Percentiles rank a stretch among this genome's conserved stretches.
Conservation (phyloP, 345 rosid genomes). For the Eucalyptus sideroxylon region DNA sequence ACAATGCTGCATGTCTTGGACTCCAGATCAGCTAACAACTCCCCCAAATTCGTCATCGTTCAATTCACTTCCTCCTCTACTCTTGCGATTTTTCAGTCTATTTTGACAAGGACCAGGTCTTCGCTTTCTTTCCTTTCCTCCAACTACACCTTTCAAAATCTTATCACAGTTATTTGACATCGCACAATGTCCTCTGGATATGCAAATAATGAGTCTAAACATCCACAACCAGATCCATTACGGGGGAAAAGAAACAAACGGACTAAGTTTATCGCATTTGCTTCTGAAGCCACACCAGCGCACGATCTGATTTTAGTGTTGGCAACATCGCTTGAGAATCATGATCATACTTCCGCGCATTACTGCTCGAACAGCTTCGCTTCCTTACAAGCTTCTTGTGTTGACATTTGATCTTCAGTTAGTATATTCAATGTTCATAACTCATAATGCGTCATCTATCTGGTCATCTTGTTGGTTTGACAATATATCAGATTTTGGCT, state of each 20-base stretch:
- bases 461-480: no score
- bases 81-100: neutral
- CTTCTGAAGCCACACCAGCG: no score
- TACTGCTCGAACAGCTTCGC: no score
- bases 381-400: no score
- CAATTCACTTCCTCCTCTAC: neutral
- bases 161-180: neutral
- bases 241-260: neutral
- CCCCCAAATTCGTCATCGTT: accelerated
- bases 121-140: neutral
- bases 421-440: no score
- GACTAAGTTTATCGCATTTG: accelerated
- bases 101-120: neutral
- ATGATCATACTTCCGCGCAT: no score
- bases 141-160: neutral
- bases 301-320: no score
- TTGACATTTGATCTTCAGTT: no score
- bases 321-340: no score
- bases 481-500: no score
- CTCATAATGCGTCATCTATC: no score
- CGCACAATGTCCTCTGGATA: neutral
- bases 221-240: neutral
- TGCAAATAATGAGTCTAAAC: neutral
- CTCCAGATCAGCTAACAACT: neutral
- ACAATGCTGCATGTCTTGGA: neutral